Percentiles rank a stretch among this genome's conserved stretches.
phyloP scores from a whole-genome alignment of 1,139 yeast genomes.

The Suhomyces choctaworum region DNA sequence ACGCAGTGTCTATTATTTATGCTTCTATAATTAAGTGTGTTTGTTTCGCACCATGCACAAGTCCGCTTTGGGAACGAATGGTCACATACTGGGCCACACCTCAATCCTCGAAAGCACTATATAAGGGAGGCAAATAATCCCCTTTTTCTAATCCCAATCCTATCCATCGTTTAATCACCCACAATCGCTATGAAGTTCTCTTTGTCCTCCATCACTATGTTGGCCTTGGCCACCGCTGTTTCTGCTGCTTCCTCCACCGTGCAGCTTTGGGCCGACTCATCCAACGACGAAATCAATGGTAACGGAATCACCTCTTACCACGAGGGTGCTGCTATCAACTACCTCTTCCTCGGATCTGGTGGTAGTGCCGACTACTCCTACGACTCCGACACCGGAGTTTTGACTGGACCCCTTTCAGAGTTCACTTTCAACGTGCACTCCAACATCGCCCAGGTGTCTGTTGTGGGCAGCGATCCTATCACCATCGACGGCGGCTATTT shows the following conservation, averaged over 20 bases:
- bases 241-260: conserved; percentile 6
- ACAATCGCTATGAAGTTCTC: conserved; percentile 11
- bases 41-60: too few relatives aligned
- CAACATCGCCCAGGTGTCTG: conserved; percentile 18
- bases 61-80: too few relatives aligned
- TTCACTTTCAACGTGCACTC: conserved; percentile 8
- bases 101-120: too few relatives aligned
- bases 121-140: too few relatives aligned
- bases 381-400: conserved; percentile 7
- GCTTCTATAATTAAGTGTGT: too few relatives aligned
- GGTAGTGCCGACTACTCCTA: conserved; percentile 8
- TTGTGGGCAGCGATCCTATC: conserved; percentile 17
- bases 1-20: too few relatives aligned
- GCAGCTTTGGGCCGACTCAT: conserved; percentile 7
- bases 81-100: too few relatives aligned
- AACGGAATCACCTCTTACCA: conserved; percentile 23
- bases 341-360: conserved; percentile 35
- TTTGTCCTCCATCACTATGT: conserved; percentile 7
- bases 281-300: conserved; percentile 5
- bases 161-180: too few relatives aligned
- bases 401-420: neutral
- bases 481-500: conserved; percentile 25
- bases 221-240: conserved; percentile 8
- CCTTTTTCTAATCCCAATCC: too few relatives aligned
- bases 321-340: conserved; percentile 60